Evolutionary conservation across 306 rosid species (phyloP).

Genomic region (Fragaria iinumae): DNA sequence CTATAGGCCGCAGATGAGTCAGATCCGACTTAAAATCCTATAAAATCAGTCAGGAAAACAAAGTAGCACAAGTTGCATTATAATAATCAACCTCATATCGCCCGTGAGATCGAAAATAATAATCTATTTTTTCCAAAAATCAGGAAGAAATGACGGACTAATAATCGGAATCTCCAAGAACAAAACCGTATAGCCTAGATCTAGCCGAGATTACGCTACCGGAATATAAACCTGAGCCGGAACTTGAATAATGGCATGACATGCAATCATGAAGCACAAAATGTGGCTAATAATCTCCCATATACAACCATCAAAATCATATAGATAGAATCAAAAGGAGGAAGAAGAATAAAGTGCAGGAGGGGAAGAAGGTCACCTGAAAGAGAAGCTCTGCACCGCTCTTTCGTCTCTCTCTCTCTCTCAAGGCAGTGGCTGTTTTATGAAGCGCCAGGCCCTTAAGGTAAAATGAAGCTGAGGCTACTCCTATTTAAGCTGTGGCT

Average conservation of each 20-base stretch:
- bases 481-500: neutral
- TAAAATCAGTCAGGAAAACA: neutral
- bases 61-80: neutral
- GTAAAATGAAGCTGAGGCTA: neutral
- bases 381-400: neutral
- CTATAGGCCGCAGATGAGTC: neutral
- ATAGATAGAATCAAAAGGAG: neutral
- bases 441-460: neutral
- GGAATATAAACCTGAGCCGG: neutral
- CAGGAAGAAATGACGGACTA: neutral
- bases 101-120: neutral
- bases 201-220: neutral
- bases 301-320: too few species aligned
- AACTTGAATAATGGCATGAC: neutral
- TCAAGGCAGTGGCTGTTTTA: neutral
- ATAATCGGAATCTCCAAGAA: neutral
- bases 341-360: neutral
- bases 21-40: neutral
- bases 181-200: neutral
- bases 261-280: neutral
- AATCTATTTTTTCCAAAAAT: neutral
- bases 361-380: constrained; percentile 5
- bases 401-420: neutral
- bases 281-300: neutral
- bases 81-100: neutral